Base-by-base conservation (phyloP, 345 rosid genomes). In the Dipteronia sinensis region DNA sequence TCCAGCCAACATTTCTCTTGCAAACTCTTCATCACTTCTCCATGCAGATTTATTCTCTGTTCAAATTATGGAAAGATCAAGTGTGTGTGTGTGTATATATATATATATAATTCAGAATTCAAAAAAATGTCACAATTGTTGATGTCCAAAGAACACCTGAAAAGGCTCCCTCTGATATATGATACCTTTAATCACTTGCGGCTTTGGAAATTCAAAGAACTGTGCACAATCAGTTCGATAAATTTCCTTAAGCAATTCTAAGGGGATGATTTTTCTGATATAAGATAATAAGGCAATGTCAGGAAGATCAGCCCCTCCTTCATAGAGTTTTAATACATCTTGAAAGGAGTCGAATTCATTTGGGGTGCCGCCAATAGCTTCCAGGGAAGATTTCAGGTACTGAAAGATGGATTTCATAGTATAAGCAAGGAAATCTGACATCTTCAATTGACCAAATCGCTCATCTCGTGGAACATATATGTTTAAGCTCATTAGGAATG, bases 1-100 rank as follows among this genome's bases (percentile, higher is more conserved):
- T 0, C 95, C 98, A 64, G 97, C 96, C 25, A 92, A 83, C 98
- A 94, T 92, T 85, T 94, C 92, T 84, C 98, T 88, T 0, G 88
- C 90, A 23, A 94, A 94, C 34, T 94, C 98, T 62, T 85, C 94
- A 80, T 94, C 96, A 0, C 91, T 88, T 56, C 88, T 83, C 96
- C 98, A 91, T 0, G 92, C 96, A 63, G 89, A 78, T 75, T 69
- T 82, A 80, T 89, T 86, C 85, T 82, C 98, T 92, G 86, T 76
- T 55, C 67, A 75, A 49, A 8, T 64, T 47, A 58, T 10, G 20
- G 49, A 67, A 75, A 71, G 27, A 79, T 17, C 12, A 44, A 70
- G 51, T n/a, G n/a, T n/a, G n/a, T n/a, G n/a, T n/a, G n/a, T n/a
- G n/a, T n/a, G n/a, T n/a, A n/a, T n/a, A n/a, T n/a, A n/a, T n/a